A percentile compares a stretch with the other conserved stretches of the same genome.
Conservation (phyloP, 768 basidiomycete genomes). For the Calocera viscosa region DNA sequence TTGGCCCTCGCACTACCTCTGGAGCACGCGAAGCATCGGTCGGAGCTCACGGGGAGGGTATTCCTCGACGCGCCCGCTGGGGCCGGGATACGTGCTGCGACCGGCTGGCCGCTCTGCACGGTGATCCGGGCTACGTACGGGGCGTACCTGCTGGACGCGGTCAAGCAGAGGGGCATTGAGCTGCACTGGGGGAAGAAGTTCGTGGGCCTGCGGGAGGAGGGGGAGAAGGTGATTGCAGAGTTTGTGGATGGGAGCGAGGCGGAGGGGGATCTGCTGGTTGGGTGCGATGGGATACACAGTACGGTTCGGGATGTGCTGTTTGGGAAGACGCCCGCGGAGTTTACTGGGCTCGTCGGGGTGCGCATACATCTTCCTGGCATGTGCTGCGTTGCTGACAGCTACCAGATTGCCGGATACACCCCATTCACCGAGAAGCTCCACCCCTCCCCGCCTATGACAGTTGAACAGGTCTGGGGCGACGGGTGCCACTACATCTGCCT, state of each 20-base stretch:
- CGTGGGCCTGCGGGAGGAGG: slow-evolving; percentile 25
- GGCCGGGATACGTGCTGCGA: neutral
- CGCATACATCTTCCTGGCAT: neutral
- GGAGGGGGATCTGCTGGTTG: slow-evolving; percentile 32
- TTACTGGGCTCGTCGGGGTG: slow-evolving; percentile 33
- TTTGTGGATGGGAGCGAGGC: slow-evolving; percentile 30
- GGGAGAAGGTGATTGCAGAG: slow-evolving; percentile 24
- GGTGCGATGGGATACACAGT: slow-evolving; percentile 37
- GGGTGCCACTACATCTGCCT: neutral
- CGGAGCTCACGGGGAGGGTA: neutral
- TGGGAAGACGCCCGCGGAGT: slow-evolving; percentile 28
- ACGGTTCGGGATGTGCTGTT: slow-evolving; percentile 31
- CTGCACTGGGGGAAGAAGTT: slow-evolving; percentile 30
- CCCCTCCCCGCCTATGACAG: neutral
- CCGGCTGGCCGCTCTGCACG: neutral
- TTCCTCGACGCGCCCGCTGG: neutral
- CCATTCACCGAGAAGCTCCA: neutral
- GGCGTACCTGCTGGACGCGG: slow-evolving; percentile 24
- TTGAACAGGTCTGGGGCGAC: neutral
- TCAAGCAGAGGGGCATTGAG: slow-evolving; percentile 26
- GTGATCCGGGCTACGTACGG: neutral
- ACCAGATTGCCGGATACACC: neutral
- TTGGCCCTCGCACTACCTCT: neutral
- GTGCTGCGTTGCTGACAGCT: neutral
- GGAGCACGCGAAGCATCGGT: neutral